Conservation (phyloP, 2,329 filamentous ascomycete species). For the Colletotrichum orchidophilum region DNA sequence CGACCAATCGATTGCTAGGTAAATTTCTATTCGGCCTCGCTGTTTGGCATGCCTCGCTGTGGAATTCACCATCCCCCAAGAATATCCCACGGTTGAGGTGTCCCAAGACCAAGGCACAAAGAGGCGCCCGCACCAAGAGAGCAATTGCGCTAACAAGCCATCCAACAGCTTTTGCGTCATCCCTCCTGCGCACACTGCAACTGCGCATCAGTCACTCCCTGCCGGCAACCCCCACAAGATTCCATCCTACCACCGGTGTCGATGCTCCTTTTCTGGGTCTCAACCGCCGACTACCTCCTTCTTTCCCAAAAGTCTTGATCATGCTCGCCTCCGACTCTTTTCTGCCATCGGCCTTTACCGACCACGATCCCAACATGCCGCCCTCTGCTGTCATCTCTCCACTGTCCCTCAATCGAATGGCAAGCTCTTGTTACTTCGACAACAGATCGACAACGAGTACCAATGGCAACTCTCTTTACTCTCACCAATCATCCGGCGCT, state of each 20-base stretch:
- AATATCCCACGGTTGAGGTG: not conserved
- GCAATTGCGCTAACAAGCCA: slow-evolving; percentile 24
- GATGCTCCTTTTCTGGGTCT: slow-evolving; percentile 17
- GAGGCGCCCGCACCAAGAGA: slow-evolving; percentile 9
- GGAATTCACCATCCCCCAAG: slow-evolving; percentile 1
- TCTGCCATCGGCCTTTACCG: slow-evolving; percentile 49
- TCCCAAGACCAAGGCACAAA: slow-evolving; percentile 2
- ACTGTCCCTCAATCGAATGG: slow-evolving; percentile 45
- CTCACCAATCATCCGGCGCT: slow-evolving; percentile 37
- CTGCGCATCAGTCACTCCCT: slow-evolving; percentile 12
- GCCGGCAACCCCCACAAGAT: slow-evolving; percentile 14
- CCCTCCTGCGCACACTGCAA: slow-evolving; percentile 8
- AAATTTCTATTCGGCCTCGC: not conserved
- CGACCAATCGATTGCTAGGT: not conserved
- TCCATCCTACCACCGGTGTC: slow-evolving; percentile 9
- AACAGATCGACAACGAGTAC: slow-evolving; percentile 35
- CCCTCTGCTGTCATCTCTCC: slow-evolving; percentile 51
- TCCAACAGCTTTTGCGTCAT: slow-evolving; percentile 31
- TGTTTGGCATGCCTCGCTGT: not conserved
- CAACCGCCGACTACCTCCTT: slow-evolving; percentile 5
- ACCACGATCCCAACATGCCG: slow-evolving; percentile 43
- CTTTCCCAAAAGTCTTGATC: slow-evolving; percentile 44
- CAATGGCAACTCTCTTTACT: slow-evolving; percentile 36
- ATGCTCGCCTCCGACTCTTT: slow-evolving; percentile 54
- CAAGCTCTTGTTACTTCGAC: slow-evolving; percentile 48